Evolutionary conservation across 2,329 filamentous ascomycete species (phyloP), one percentile per base, ranked within the genome.

Genomic region (Calycina marina): DNA sequence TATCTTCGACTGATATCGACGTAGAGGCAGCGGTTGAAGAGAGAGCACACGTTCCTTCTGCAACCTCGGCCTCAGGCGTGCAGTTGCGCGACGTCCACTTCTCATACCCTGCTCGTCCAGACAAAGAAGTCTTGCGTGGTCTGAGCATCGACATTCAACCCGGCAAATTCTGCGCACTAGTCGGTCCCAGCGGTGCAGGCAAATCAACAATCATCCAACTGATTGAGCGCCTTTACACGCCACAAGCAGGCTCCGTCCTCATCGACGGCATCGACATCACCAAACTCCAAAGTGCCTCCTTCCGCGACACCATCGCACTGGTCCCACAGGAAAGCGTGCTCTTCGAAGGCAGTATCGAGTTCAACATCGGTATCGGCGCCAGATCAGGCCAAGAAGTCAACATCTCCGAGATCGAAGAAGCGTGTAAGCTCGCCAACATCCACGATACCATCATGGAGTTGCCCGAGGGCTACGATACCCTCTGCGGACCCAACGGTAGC

Each of bases 371-470:
- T 1, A 56, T 74, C 1, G 69, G 69, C 5, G 61, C 62, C 0
- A 58, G 61, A 3, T 72, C 71, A 2, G 65, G 61, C 9, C 57
- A 65, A 25, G 61, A 63, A 17, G 67, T 67, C 1, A 67, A 63
- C 1, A 59, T 70, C 30, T 65, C 60, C 10, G 75, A 80, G 28
- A 72, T 82, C 30, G 63, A 73, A 39, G 67, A 69, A 32, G 77
- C 77, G 0, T 81, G 76, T 47, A 65, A 65, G 38, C 55, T 77
- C 11, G 76, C 75, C 15, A 76, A 77, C 43, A 77, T 83, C 39
- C 75, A 82, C 53, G 72, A 81, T 15, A 71, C 68, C 14, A 77
- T 83, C 42, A 56, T 60, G 35, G 55, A 62, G 1, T 56, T 83
- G 11, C 74, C 75, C 0, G 56, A 76, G 10, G 73, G 74, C 0